Conservation (phyloP, 2,329 filamentous ascomycete species). For the Fusarium gaditjirri region DNA sequence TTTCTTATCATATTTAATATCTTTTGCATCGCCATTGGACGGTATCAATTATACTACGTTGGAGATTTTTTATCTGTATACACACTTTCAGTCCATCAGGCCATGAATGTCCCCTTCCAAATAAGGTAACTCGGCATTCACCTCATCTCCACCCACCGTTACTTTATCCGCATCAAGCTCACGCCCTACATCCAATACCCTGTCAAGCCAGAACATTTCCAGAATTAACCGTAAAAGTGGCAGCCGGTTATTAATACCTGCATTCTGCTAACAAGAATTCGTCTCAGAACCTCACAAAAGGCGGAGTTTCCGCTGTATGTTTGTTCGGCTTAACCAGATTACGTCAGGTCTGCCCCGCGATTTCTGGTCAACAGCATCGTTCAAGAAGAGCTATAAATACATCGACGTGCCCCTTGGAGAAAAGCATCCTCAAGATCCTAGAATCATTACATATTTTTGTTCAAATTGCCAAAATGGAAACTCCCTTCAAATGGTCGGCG, state of each 20-base stretch:
- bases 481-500: conserved; percentile 60
- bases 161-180: background rate
- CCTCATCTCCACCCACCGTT: background rate
- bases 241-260: background rate
- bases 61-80: fast-evolving
- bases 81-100: background rate
- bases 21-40: background rate
- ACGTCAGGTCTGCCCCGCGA: conserved; percentile 36
- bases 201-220: background rate
- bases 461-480: conserved; percentile 14
- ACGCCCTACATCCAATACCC: too few species aligned
- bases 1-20: background rate
- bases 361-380: background rate
- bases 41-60: background rate
- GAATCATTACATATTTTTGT: background rate
- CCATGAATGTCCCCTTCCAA: background rate
- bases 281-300: background rate
- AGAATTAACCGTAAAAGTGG: conserved; percentile 8
- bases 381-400: conserved; percentile 11
- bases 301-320: conserved; percentile 16
- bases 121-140: background rate
- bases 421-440: background rate
- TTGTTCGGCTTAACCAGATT: conserved; percentile 7
- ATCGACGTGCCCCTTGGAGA: background rate
- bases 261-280: background rate